Conservation (phyloP, 2,329 filamentous ascomycete genomes). For the Exophiala calicioides region DNA sequence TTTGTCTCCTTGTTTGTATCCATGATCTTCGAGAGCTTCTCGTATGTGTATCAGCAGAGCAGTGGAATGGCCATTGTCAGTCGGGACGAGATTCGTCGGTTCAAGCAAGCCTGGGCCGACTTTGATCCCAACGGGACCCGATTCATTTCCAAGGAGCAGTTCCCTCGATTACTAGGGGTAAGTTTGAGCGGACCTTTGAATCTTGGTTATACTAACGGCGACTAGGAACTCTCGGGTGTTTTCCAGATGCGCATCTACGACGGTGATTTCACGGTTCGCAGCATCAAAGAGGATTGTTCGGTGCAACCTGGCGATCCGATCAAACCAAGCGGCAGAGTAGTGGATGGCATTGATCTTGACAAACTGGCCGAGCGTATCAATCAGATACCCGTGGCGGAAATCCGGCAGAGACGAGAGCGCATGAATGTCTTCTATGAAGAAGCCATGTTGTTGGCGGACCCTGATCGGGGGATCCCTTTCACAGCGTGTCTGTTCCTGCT, state of each 20-base stretch:
- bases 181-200: constrained; percentile 34
- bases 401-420: constrained; percentile 71
- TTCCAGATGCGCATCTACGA: constrained; percentile 98
- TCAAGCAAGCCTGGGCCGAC: constrained; percentile 97
- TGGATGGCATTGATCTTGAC: constrained; percentile 67
- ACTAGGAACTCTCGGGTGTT: constrained; percentile 79
- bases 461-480: constrained; percentile 86
- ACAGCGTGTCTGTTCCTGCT: constrained; percentile 91
- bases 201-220: constrained; percentile 23
- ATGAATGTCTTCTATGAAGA: constrained; percentile 98
- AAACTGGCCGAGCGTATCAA: constrained; percentile 73
- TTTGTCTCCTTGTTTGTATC: constrained; percentile 98
- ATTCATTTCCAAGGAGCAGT: constrained; percentile 85
- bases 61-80: constrained; percentile 89
- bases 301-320: constrained; percentile 54
- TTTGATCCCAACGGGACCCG: constrained; percentile 90
- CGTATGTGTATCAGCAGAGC: constrained; percentile 96
- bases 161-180: constrained; percentile 81
- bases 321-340: constrained; percentile 43
- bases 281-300: constrained; percentile 81
- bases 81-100: constrained; percentile 89
- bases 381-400: constrained; percentile 71
- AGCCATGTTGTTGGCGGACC: constrained; percentile 88
- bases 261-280: constrained; percentile 80
- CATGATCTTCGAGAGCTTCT: constrained; percentile 98